These are phyloP conservation scores for Closterium sp. DNA, from an alignment of 139 green algal genomes.

Conservation along the genomic window DNA sequence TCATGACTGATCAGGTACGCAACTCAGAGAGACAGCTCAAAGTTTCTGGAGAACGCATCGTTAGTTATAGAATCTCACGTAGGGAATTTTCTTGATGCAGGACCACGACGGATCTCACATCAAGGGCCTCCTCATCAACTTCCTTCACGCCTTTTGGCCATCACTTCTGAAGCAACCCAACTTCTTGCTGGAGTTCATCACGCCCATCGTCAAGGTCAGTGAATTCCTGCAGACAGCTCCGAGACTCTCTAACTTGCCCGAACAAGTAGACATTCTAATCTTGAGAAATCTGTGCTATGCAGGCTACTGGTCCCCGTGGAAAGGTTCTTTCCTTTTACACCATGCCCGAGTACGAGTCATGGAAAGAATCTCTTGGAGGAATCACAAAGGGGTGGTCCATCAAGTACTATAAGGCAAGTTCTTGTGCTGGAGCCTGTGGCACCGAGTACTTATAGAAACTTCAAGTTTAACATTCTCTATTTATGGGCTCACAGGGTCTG, in stretches of 20 bases:
- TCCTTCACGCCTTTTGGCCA: slow-evolving; percentile 96
- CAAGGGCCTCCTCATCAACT: slow-evolving; percentile 99
- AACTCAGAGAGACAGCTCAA: too few relatives aligned
- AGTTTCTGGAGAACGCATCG: too few relatives aligned
- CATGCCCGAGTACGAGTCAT: slow-evolving; percentile 97
- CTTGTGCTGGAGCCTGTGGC: background rate
- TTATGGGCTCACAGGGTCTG: slow-evolving; percentile 66
- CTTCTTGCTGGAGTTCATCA: slow-evolving; percentile 99
- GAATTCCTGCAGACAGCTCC: too few relatives aligned
- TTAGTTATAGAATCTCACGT: too few relatives aligned
- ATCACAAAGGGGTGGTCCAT: slow-evolving; percentile 78
- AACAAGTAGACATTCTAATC: too few relatives aligned
- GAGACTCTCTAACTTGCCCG: background rate
- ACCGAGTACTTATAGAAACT: too few relatives aligned
- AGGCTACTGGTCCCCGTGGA: slow-evolving; percentile 70
- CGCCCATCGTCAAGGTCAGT: slow-evolving; percentile 92
- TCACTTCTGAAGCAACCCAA: slow-evolving; percentile 87
- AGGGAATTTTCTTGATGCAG: slow-evolving; percentile 9
- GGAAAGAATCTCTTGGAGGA: slow-evolving; percentile 74
- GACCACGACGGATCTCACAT: slow-evolving; percentile 99
- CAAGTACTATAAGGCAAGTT: slow-evolving; percentile 98
- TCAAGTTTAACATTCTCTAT: too few relatives aligned
- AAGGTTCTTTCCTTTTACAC: slow-evolving; percentile 88
- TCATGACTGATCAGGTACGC: slow-evolving; percentile 96
- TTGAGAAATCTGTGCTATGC: background rate